Evolutionary conservation across 1,284 basidiomycete species (phyloP).

Genomic region (Moesziomyces globuligerus): DNA sequence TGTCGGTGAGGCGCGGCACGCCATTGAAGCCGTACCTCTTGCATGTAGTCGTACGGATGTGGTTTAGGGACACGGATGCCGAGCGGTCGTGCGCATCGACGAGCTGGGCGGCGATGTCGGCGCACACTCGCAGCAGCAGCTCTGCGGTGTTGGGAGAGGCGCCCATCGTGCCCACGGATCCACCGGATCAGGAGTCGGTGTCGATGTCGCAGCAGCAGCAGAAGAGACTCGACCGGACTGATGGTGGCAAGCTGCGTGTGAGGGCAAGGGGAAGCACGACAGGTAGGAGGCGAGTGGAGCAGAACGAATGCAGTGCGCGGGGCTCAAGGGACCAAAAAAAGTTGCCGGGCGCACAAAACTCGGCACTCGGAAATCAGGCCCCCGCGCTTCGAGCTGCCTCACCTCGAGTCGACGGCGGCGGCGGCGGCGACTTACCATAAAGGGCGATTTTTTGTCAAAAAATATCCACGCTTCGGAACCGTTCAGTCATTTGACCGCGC

Average conservation of each 20-base stretch:
- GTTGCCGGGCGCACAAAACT: background rate
- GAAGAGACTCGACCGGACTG: too few species aligned
- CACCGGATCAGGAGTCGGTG: background rate
- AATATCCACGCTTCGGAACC: background rate
- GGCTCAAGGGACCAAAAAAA: constrained; percentile 6
- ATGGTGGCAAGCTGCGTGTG: too few species aligned
- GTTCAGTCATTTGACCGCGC: background rate
- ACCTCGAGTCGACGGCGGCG: background rate
- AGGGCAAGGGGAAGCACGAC: too few species aligned
- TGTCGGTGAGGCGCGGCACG: constrained; percentile 92
- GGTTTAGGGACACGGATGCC: constrained; percentile 80
- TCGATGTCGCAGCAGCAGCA: too few species aligned
- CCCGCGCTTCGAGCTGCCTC: too few species aligned
- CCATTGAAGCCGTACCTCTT: constrained; percentile 88
- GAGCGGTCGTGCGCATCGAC: constrained; percentile 83
- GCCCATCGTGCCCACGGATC: constrained; percentile 30
- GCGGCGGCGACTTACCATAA: background rate
- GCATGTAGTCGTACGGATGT: constrained; percentile 84
- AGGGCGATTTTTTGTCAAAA: constrained; percentile 1
- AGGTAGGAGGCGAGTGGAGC: background rate
- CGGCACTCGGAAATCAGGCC: constrained; percentile 27
- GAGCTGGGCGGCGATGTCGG: constrained; percentile 92
- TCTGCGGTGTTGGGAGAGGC: constrained; percentile 76
- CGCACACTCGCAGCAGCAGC: constrained; percentile 87
- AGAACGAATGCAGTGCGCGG: background rate